Base-by-base conservation (phyloP, 495 filamentous ascomycete genomes). In the Lophium mytilinum region DNA sequence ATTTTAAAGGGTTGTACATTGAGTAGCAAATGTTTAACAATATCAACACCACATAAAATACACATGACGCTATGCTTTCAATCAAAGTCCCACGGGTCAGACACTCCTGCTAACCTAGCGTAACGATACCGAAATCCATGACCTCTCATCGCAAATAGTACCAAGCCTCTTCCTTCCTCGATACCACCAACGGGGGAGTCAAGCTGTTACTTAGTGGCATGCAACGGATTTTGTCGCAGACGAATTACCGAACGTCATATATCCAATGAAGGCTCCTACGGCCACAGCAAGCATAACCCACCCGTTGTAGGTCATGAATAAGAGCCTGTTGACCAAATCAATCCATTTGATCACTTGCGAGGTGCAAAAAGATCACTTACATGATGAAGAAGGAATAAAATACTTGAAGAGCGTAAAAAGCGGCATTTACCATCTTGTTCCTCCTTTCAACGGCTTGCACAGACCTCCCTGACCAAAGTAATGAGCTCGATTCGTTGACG, bases 371-470 rank as follows among this genome's bases (percentile, higher is more conserved):
- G 42, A 8, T 35, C 14, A 87, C 90, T 84, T 66, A 97, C 93
- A 99, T 99, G 65, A 99, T 94, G 74, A 99, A 97, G 65, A 99
- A 96, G 48, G 90, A 92, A 73, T 99, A 99, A 67, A 96, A 99
- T 53, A 91, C 92, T 78, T 99, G 93, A 37, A 90, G 73, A 21
- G 84, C 93, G 73, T 99, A 99, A 60, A 99, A 75, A 17, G 80
- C 70, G 35, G 88, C 85, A 76, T 95, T 88, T 63, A 87, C 74
- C 55, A 89, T 64, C 70, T 85, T 89, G n/a, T 82, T 84, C 54
- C 74, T 80, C 66, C 76, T 71, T 64, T 76, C 74, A 53, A 76
- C 60, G 37, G 69, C 47, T 33, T 18, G 71, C 61, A 70, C 70
- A 51, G 65, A 70, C 55, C 78, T 74, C 69, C 81, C 82, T 84